Conservation (phyloP, 2,329 filamentous ascomycete genomes). For the Piedraia hortae region DNA sequence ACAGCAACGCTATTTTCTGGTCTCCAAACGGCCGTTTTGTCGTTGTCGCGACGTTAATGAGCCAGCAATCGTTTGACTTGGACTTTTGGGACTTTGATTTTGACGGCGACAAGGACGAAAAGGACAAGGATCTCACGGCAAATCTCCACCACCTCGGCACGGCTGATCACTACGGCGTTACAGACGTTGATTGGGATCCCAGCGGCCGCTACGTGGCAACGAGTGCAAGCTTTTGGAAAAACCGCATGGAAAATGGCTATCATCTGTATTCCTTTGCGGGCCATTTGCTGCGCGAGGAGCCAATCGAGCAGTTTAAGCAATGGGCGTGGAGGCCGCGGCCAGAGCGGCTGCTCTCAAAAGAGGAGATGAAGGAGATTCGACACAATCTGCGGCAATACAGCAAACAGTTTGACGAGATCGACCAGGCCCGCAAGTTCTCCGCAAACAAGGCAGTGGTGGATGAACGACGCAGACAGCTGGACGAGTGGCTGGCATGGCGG, state of each 20-base stretch:
- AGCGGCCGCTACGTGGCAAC: slow-evolving; percentile 84
- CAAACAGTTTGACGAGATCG: slow-evolving; percentile 81
- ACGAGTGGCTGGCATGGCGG: slow-evolving; percentile 76
- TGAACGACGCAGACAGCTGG: slow-evolving; percentile 49
- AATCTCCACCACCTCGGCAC: slow-evolving; percentile 89
- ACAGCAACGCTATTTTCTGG: slow-evolving; percentile 99
- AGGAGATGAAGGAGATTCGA: slow-evolving; percentile 91
- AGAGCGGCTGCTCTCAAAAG: slow-evolving; percentile 69
- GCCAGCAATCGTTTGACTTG: slow-evolving; percentile 76
- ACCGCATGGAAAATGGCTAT: slow-evolving; percentile 98
- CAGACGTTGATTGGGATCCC: slow-evolving; percentile 93
- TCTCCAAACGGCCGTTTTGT: slow-evolving; percentile 87
- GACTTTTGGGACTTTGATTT: slow-evolving; percentile 98
- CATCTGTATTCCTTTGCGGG: slow-evolving; percentile 95
- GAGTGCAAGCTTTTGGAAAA: slow-evolving; percentile 86
- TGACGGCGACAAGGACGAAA: slow-evolving; percentile 78
- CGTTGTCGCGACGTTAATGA: slow-evolving; percentile 75
- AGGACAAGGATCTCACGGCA: slow-evolving; percentile 76
- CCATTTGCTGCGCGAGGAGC: slow-evolving; percentile 65
- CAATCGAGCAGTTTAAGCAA: slow-evolving; percentile 93
- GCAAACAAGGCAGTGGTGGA: slow-evolving; percentile 89
- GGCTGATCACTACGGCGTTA: slow-evolving; percentile 88
- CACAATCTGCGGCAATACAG: slow-evolving; percentile 97
- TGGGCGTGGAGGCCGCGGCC: slow-evolving; percentile 84
- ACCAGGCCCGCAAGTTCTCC: slow-evolving; percentile 73